Evolutionary conservation across 768 basidiomycete genomes (phyloP), one percentile per base, ranked within the genome.

Genomic region (Postia placenta): DNA sequence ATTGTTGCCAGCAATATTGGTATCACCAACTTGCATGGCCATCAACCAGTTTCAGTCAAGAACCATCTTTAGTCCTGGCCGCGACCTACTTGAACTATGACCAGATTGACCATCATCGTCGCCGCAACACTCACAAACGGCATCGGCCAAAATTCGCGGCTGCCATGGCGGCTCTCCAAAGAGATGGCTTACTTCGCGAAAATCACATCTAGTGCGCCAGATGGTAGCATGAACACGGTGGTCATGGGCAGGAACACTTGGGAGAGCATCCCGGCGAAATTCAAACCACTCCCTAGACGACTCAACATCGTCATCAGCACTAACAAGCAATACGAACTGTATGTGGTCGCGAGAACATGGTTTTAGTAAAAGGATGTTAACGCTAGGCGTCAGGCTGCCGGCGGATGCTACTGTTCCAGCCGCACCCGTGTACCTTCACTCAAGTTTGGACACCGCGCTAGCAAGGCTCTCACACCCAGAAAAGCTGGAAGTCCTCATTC

Each of bases 171-270:
- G 20, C 75, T 98, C 5, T 75, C 90, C 0, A 80, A 78, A 49
- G 96, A 99, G 63, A 83, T 97, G 78, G 82, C 85, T 44, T 96
- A 95, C 67, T 99, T 99, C 64, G 83, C 85, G n/a, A 74, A 78
- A 46, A 83, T 85, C 63, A 89, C 89, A 26, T 78, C 79, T 5
- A 69, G 64, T 33, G 78, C 81, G 26, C 79, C 82, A 5, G 67
- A 73, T 30, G 75, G 72, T 5, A 63, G 60, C 39, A 69, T 63
- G 50, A 98, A 97, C 67, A 81, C 78, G 1, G 85, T 97, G 17
- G 70, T 97, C 48, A 97, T 99, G 95, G 96, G 96, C 11, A 77
- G 95, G 48, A 92, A 89, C 60, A 95, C 93, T 12, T 99, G 96
- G 96, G 92, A 97, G 69, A 90, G 90, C 63, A 97, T 99, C 47